These are phyloP conservation scores for Annulohypoxylon nitens DNA, from an alignment of 495 filamentous ascomycete species.

Conservation along the genomic window DNA sequence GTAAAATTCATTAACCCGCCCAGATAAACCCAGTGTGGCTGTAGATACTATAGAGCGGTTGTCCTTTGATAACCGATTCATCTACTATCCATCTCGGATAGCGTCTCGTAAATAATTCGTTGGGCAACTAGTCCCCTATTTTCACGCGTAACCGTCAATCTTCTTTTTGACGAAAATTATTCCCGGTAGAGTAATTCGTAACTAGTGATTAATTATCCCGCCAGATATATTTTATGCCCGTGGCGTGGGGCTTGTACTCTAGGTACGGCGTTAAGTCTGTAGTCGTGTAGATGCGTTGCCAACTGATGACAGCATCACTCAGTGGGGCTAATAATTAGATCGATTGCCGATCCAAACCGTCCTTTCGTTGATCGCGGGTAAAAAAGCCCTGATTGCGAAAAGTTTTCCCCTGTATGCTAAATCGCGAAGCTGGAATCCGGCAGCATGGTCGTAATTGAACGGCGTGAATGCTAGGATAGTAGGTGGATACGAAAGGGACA, in stretches of 20 bases:
- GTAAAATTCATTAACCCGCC: not conserved
- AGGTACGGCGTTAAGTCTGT: not conserved
- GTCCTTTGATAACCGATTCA: not conserved
- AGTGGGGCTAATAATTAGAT: not conserved
- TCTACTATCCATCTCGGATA: not conserved
- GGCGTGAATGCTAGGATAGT: not conserved
- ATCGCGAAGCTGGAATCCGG: not conserved
- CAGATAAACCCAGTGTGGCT: not conserved
- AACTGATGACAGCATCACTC: not conserved
- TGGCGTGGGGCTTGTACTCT: not conserved
- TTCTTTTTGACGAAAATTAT: not conserved
- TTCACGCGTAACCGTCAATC: not conserved
- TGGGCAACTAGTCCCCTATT: too few species aligned
- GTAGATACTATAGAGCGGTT: not conserved
- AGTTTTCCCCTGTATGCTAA: not conserved
- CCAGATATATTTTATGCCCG: not conserved
- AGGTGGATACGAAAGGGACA: constrained; percentile 2
- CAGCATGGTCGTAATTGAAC: constrained; percentile 20
- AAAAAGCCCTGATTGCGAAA: not conserved
- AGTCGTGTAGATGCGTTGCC: not conserved
- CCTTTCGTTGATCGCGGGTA: not conserved
- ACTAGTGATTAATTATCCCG: not conserved
- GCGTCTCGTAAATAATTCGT: not conserved
- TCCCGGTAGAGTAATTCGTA: not conserved
- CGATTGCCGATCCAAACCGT: not conserved